These are phyloP conservation scores for Vaccinium macrocarpon DNA, from an alignment of 148 eudicot species.

Conservation along the genomic window DNA sequence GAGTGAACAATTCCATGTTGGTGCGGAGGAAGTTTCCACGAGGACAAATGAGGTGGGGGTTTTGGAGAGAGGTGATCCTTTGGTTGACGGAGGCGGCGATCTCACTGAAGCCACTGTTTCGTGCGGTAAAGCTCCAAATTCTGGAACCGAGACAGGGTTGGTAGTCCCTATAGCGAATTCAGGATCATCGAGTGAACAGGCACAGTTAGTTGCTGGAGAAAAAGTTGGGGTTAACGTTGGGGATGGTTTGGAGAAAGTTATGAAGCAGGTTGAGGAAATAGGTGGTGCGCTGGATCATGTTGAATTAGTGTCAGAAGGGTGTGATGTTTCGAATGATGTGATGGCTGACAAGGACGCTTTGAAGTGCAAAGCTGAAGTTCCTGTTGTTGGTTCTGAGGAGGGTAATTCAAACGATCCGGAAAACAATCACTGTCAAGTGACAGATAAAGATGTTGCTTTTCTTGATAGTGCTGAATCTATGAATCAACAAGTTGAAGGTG, in stretches of 20 bases:
- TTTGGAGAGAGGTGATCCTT: not conserved
- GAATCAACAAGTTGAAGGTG: slow-evolving; percentile 12
- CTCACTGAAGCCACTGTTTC: not conserved
- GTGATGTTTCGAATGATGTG: not conserved
- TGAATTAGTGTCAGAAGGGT: not conserved
- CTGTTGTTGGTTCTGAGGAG: slow-evolving; percentile 7
- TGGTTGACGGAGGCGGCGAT: slow-evolving; percentile 20
- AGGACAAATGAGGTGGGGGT: not conserved
- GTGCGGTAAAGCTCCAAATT: slow-evolving; percentile 12
- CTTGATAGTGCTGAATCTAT: slow-evolving; percentile 14
- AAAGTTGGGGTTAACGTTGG: not conserved
- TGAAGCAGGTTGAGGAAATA: slow-evolving; percentile 11
- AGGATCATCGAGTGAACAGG: slow-evolving; percentile 9
- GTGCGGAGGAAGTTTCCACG: slow-evolving; percentile 10
- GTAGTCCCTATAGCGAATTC: slow-evolving; percentile 13
- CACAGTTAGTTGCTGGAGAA: slow-evolving; percentile 12
- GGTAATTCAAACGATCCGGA: slow-evolving; percentile 11
- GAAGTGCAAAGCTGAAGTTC: not conserved
- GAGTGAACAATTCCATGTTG: slow-evolving; percentile 13
- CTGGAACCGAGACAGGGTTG: slow-evolving; percentile 11
- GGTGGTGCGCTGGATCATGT: not conserved
- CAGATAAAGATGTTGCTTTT: slow-evolving; percentile 12
- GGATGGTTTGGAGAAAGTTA: not conserved
- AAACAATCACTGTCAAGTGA: not conserved
- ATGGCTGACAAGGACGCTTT: not conserved